phyloP scores from a whole-genome alignment of 345 rosid genomes.

The Toxicodendron radicans region DNA sequence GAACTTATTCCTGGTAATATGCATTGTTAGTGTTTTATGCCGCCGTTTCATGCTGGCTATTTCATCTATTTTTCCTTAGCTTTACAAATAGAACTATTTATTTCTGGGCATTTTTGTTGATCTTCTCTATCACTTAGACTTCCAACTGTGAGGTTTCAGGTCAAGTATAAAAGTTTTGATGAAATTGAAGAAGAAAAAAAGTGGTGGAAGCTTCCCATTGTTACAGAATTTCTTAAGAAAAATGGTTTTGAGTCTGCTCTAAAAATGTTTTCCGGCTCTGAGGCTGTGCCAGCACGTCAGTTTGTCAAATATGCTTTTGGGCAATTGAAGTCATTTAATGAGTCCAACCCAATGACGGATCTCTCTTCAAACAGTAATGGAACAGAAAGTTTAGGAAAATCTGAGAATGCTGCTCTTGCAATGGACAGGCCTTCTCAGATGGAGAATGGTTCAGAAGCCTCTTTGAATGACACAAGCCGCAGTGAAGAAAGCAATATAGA shows the following conservation, averaged over 20 bases:
- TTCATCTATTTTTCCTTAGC: background rate
- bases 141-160: conserved; percentile 46
- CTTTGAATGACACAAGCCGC: conserved; percentile 24
- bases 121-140: background rate
- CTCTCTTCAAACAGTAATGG: conserved; percentile 28
- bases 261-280: conserved; percentile 55
- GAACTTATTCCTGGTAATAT: background rate
- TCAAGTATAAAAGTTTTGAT: conserved; percentile 70
- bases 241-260: conserved; percentile 69
- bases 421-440: conserved; percentile 37
- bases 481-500: conserved; percentile 25
- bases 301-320: conserved; percentile 93
- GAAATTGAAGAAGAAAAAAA: conserved; percentile 75
- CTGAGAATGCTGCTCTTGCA: conserved; percentile 26
- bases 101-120: background rate
- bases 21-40: background rate
- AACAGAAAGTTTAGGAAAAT: conserved; percentile 24
- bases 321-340: conserved; percentile 74
- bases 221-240: conserved; percentile 62
- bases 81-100: background rate
- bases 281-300: conserved; percentile 71
- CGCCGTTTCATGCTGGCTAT: background rate
- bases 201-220: conserved; percentile 81
- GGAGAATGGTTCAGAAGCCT: conserved; percentile 26
- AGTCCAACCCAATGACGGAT: conserved; percentile 41